A percentile compares a stretch with the other conserved stretches of the same genome.
These are phyloP conservation scores for Eragrostis curvula DNA, from an alignment of 176 grass and related monocot species.

Conservation along the genomic window DNA sequence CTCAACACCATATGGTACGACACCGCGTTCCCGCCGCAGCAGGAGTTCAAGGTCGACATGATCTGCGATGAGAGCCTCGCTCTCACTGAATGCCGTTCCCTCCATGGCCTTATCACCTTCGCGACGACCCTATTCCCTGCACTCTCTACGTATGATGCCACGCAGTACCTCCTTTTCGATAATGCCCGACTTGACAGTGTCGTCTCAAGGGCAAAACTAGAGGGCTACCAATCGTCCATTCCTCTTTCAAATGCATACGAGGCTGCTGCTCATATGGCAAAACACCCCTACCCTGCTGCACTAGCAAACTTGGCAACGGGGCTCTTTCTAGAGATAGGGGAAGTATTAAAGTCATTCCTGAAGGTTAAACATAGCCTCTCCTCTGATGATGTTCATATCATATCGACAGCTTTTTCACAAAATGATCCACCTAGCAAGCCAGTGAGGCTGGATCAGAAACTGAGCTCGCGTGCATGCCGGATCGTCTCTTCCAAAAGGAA, in stretches of 20 bases:
- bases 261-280: background rate
- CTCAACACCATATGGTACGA: constrained; percentile 36
- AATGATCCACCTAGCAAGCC: background rate
- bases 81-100: background rate
- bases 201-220: background rate
- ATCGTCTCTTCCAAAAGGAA: constrained; percentile 7
- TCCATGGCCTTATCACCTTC: background rate
- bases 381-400: background rate
- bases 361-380: background rate
- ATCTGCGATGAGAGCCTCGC: background rate
- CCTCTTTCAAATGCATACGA: background rate
- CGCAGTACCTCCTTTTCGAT: background rate
- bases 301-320: background rate
- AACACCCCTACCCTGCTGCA: background rate
- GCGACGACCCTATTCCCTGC: background rate
- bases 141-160: background rate
- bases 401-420: background rate
- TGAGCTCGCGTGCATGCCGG: background rate
- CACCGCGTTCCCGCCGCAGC: background rate
- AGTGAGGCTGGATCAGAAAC: background rate
- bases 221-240: background rate
- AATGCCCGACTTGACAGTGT: background rate
- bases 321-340: background rate
- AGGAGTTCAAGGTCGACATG: constrained; percentile 8
- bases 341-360: background rate